Evolutionary conservation across 2,329 filamentous ascomycete species (phyloP), one percentile per base, ranked within the genome.

Genomic region (Trichoderma breve): DNA sequence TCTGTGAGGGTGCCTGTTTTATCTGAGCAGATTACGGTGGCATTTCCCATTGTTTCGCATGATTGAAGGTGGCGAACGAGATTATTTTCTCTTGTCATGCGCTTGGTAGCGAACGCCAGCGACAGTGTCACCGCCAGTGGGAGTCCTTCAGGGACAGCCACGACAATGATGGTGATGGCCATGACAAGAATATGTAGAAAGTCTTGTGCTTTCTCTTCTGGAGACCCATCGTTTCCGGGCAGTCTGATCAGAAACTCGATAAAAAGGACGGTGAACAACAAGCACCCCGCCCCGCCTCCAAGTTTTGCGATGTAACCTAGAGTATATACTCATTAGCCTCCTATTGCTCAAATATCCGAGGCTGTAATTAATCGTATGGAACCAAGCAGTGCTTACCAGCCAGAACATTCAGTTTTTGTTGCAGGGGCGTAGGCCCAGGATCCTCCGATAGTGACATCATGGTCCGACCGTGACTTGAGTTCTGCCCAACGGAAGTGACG

Each of bases 241-340:
- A 95, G 85, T 18, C 86, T 81, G 39, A 87, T 90, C 28, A 93
- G 83, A 78, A 94, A 95, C 77, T 93, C 91, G 83, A 95, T 93
- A 76, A 95, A 89, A 14, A 95, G 84, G 28, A 94, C 91, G 67
- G 94, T 82, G 79, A 96, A 95, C 24, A 95, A 85, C 8, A 95
- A 81, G 15, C 92, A 81, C 58, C 92, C 92, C 36, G 93, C 90
- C 70, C 88, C 89, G 76, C 91, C 89, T 32, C 87, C 87, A 30
- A 80, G 73, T 73, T 80, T 82, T n/a, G 81, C 81, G 64, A 82
- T 82, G 39, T 76, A 76, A 11, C 39, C 62, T 64, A 32, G 18
- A 64, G 36, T 7, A 26, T 26, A 30, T 2, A 30, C 14, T 30
- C 26, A 32, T 64, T 32, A 64, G 61, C 39, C 26, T 30, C 26